Evolutionary conservation across 495 filamentous ascomycete species (phyloP).

Genomic region (Xylaria sp.): DNA sequence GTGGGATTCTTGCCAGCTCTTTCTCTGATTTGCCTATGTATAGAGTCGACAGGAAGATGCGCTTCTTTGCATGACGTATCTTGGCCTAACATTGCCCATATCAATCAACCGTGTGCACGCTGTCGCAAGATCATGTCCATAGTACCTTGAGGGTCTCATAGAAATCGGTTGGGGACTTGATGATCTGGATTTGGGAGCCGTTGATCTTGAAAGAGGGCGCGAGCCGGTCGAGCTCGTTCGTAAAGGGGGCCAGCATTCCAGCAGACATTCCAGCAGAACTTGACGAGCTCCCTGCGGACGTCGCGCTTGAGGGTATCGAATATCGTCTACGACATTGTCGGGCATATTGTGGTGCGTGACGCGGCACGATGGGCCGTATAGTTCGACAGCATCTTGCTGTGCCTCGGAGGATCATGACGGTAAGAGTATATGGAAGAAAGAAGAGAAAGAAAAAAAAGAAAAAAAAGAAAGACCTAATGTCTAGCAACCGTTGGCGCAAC

Average conservation of each 20-base stretch:
- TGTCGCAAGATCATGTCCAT: constrained; percentile 26
- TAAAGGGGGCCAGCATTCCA: constrained; percentile 69
- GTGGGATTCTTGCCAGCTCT: constrained; percentile 67
- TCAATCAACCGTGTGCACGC: constrained; percentile 29
- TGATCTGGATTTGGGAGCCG: constrained; percentile 78
- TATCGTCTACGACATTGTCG: constrained; percentile 50
- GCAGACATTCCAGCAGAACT: constrained; percentile 49
- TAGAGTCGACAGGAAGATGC: constrained; percentile 91
- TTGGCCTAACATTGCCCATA: constrained; percentile 61
- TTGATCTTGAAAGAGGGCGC: constrained; percentile 87
- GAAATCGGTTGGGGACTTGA: constrained; percentile 82
- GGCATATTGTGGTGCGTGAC: constrained; percentile 29
- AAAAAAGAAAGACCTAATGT: neutral
- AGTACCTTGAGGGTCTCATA: constrained; percentile 85
- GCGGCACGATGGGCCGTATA: constrained; percentile 35
- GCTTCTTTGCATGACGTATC: constrained; percentile 76
- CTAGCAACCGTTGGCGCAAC: constrained; percentile 2
- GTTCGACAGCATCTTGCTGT: constrained; percentile 38
- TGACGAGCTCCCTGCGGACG: constrained; percentile 36
- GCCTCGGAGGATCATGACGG: constrained; percentile 38
- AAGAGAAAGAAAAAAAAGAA: neutral
- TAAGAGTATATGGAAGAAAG: neutral
- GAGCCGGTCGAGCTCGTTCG: constrained; percentile 83
- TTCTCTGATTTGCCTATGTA: constrained; percentile 96
- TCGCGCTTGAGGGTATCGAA: constrained; percentile 46